phyloP scores from a whole-genome alignment of 495 filamentous ascomycete genomes.

The Penicillium maclennaniae region DNA sequence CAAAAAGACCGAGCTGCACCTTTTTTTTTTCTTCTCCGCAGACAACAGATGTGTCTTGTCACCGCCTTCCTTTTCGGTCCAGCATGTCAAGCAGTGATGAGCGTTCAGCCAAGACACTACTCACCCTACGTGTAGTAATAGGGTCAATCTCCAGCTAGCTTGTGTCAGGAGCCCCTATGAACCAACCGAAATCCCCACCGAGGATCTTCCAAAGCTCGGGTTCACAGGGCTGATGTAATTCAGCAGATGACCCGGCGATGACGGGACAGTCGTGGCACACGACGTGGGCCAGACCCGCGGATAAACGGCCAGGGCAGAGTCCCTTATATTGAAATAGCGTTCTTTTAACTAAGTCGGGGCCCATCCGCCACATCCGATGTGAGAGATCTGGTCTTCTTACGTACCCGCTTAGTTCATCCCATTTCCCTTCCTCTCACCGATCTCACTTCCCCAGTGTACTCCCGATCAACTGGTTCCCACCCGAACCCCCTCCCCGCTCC shows the following conservation, averaged over 20 bases:
- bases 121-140: background rate
- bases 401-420: conserved; percentile 9
- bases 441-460: conserved; percentile 27
- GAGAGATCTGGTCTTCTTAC: conserved; percentile 1
- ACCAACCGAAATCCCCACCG: background rate
- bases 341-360: background rate
- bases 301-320: background rate
- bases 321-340: background rate
- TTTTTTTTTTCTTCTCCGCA: conserved; percentile 14
- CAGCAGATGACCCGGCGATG: conserved; percentile 8
- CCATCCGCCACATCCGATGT: conserved; percentile 23
- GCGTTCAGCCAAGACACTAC: background rate
- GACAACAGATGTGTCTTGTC: background rate
- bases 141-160: background rate
- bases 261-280: conserved; percentile 12
- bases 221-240: conserved; percentile 14
- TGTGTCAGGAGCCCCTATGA: background rate
- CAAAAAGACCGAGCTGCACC: background rate
- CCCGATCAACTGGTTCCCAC: conserved; percentile 12
- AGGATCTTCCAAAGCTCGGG: background rate
- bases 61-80: conserved; percentile 9
- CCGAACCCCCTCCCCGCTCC: conserved; percentile 12
- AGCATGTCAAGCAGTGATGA: background rate
- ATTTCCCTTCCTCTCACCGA: conserved; percentile 9
- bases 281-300: conserved; percentile 7